These are phyloP conservation scores for Mucor piriformis DNA, from an alignment of 371 early-diverging fungal species.

Conservation along the genomic window DNA sequence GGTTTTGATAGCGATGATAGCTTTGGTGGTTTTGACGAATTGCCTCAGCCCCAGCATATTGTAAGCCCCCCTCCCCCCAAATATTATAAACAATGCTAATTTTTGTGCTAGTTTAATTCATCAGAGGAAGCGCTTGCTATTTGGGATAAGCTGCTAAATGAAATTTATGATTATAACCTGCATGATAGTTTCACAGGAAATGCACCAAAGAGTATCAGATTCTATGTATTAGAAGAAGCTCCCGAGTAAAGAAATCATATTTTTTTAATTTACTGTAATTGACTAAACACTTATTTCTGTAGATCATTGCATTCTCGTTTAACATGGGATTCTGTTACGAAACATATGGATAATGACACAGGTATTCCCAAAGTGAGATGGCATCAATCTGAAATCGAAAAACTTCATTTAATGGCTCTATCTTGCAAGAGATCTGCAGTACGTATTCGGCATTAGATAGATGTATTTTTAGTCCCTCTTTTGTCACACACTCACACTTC, in stretches of 20 bases:
- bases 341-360: conserved; percentile 25
- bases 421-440: conserved; percentile 14
- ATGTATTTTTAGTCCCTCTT: background rate
- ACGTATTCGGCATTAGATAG: background rate
- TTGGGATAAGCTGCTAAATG: background rate
- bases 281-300: background rate
- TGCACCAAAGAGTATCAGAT: conserved; percentile 3
- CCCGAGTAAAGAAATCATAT: too few species aligned
- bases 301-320: conserved; percentile 25
- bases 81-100: too few species aligned
- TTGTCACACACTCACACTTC: background rate
- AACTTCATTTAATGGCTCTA: conserved; percentile 22
- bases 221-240: conserved; percentile 8
- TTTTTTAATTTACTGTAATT: too few species aligned
- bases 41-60: background rate
- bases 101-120: too few species aligned
- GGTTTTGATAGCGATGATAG: too few species aligned
- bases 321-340: conserved; percentile 28
- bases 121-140: background rate
- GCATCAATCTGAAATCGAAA: conserved; percentile 26
- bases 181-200: background rate
- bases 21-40: background rate
- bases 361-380: conserved; percentile 32
- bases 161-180: background rate
- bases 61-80: too few species aligned